These are phyloP conservation scores for Trichoderma hamatum DNA, from an alignment of 2,329 filamentous ascomycete genomes.

Conservation along the genomic window DNA sequence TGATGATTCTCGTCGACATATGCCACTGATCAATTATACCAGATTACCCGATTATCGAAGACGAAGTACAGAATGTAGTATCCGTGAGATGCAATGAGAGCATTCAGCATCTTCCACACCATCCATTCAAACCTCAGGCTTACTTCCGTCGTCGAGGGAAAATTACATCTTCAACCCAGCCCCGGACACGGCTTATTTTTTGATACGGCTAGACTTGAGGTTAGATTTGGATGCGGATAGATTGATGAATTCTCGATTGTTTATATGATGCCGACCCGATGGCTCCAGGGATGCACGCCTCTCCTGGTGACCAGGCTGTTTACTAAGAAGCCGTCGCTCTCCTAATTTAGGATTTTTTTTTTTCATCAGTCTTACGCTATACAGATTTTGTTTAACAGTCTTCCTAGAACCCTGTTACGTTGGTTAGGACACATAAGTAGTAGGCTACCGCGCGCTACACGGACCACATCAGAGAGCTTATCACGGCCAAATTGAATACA, in stretches of 20 bases:
- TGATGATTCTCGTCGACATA: not conserved
- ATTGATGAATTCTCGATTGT: not conserved
- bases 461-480: not conserved
- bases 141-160: not conserved
- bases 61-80: not conserved
- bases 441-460: not conserved
- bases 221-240: not conserved
- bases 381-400: not conserved
- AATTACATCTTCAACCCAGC: not conserved
- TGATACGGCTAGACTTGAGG: not conserved
- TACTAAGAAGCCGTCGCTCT: not conserved
- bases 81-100: not conserved
- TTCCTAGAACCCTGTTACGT: not conserved
- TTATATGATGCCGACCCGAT: not conserved
- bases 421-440: not conserved
- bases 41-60: not conserved
- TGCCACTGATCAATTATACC: not conserved
- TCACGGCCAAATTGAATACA: not conserved
- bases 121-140: not conserved
- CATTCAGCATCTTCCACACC: not conserved
- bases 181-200: not conserved
- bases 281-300: not conserved
- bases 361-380: not conserved
- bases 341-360: not conserved
- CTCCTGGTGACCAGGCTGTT: not conserved